Percentiles rank a stretch among this genome's conserved stretches.
Evolutionary conservation across 1,139 yeast species (phyloP).

Genomic region (Saccharomycopsis hybrid): DNA sequence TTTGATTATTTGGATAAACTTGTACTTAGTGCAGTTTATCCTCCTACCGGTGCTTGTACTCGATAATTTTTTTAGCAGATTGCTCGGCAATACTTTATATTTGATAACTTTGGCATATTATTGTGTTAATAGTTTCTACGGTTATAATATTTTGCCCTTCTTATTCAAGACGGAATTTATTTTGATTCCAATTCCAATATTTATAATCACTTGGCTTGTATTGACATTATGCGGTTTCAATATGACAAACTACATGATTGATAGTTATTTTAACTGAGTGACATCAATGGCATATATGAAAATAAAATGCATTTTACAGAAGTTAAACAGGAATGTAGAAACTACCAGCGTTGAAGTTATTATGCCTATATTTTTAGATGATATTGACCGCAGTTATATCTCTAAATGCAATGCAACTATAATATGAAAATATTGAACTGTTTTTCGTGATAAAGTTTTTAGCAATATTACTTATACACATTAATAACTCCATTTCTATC

Average conservation of each 20-base stretch:
- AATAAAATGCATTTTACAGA: not conserved
- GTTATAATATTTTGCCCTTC: slow-evolving; percentile 80
- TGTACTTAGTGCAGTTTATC: slow-evolving; percentile 72
- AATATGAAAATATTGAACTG: too few species aligned
- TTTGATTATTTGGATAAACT: slow-evolving; percentile 68
- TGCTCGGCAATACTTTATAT: slow-evolving; percentile 75
- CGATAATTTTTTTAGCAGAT: slow-evolving; percentile 55
- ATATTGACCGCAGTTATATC: too few species aligned
- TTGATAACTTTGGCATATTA: slow-evolving; percentile 69
- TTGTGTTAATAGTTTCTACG: slow-evolving; percentile 75
- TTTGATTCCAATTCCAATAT: slow-evolving; percentile 50
- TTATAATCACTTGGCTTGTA: slow-evolving; percentile 51
- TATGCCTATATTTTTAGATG: too few species aligned
- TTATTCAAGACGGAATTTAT: slow-evolving; percentile 55
- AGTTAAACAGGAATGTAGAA: not conserved
- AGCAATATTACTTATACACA: slow-evolving; percentile 51
- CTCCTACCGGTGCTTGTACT: slow-evolving; percentile 64
- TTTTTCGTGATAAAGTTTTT: too few species aligned
- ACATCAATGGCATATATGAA: not conserved
- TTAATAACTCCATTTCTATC: slow-evolving; percentile 59
- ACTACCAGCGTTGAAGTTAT: too few species aligned
- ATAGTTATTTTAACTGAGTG: slow-evolving; percentile 46
- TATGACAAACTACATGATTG: slow-evolving; percentile 63
- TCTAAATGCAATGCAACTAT: too few species aligned
- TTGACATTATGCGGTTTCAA: slow-evolving; percentile 61